phyloP scores from a whole-genome alignment of 495 filamentous ascomycete species.

The Hypoxylon lenormandii region DNA sequence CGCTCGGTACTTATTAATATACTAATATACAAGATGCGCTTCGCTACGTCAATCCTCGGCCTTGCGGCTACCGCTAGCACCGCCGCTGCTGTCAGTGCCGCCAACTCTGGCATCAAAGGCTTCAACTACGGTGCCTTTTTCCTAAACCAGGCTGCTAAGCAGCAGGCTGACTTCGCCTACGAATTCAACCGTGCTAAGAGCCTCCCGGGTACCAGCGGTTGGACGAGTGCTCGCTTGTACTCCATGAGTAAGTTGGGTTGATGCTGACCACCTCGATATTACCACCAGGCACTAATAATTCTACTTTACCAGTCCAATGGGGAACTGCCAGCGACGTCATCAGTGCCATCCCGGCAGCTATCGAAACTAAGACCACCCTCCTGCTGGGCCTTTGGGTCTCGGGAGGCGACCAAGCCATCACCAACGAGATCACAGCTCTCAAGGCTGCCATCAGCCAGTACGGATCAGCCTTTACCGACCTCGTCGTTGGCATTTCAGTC shows the following conservation, averaged over 20 bases:
- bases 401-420: slow-evolving; percentile 66
- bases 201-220: slow-evolving; percentile 73
- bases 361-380: slow-evolving; percentile 72
- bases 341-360: slow-evolving; percentile 76
- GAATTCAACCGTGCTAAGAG: slow-evolving; percentile 76
- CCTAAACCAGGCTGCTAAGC: slow-evolving; percentile 69
- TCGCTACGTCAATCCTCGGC: slow-evolving; percentile 50
- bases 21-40: slow-evolving; percentile 53
- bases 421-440: slow-evolving; percentile 74
- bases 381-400: slow-evolving; percentile 80
- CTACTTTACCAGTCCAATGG: slow-evolving; percentile 49
- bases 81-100: slow-evolving; percentile 38
- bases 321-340: slow-evolving; percentile 69
- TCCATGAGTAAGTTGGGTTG: slow-evolving; percentile 53
- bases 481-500: slow-evolving; percentile 82
- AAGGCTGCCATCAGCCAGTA: slow-evolving; percentile 69
- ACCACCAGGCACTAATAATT: slow-evolving; percentile 18
- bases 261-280: slow-evolving; percentile 1
- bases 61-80: slow-evolving; percentile 49
- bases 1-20: slow-evolving; percentile 44
- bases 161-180: slow-evolving; percentile 70
- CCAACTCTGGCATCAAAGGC: slow-evolving; percentile 68
- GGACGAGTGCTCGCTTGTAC: slow-evolving; percentile 70
- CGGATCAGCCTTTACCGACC: slow-evolving; percentile 68
- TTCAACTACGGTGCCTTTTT: slow-evolving; percentile 80